Percentiles rank a stretch among this genome's conserved stretches.
Evolutionary conservation across 805 yeast species (phyloP).

Genomic region (Wickerhamomyces hampshirensis): DNA sequence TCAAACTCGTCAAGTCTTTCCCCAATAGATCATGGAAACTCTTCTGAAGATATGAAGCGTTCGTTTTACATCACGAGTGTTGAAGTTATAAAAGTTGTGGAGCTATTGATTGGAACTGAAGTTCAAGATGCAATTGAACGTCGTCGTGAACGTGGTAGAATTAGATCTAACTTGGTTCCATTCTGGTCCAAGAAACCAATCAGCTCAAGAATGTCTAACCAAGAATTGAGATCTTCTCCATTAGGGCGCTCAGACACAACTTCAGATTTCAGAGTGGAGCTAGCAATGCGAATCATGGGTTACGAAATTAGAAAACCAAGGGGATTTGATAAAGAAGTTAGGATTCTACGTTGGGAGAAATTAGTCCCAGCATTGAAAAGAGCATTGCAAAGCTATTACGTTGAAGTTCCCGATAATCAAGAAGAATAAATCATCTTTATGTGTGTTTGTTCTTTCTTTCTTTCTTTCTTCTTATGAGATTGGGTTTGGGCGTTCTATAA

Average conservation of each 20-base stretch:
- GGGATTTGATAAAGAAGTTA: conserved; percentile 64
- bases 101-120: conserved; percentile 50
- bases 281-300: conserved; percentile 62
- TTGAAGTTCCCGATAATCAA: conserved; percentile 41
- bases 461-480: neutral
- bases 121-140: conserved; percentile 43
- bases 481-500: neutral
- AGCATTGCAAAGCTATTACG: conserved; percentile 62
- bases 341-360: conserved; percentile 57
- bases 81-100: conserved; percentile 63
- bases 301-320: conserved; percentile 60
- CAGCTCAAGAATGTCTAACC: conserved; percentile 31
- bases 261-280: conserved; percentile 40
- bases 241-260: conserved; percentile 19
- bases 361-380: conserved; percentile 55
- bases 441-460: neutral
- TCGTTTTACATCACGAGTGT: conserved; percentile 54
- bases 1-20: neutral
- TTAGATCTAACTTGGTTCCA: conserved; percentile 60
- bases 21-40: conserved; percentile 23
- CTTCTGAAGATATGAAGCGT: conserved; percentile 7
- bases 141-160: conserved; percentile 61
- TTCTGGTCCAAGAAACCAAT: conserved; percentile 62
- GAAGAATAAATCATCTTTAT: neutral
- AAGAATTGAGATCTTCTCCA: conserved; percentile 12